Evolutionary conservation across 192 early-diverging fungal genomes (phyloP).

Genomic region (Gigaspora rosea): DNA sequence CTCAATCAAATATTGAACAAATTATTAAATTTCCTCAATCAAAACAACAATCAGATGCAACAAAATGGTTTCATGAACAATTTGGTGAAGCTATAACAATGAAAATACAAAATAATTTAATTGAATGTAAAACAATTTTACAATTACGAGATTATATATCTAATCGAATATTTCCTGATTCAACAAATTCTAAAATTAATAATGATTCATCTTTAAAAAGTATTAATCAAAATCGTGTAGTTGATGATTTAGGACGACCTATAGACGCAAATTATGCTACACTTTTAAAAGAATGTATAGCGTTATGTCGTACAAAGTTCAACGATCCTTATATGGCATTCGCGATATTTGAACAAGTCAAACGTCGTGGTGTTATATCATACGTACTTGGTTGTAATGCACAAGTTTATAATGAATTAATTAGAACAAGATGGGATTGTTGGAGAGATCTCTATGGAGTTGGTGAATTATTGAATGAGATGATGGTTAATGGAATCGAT

Average conservation of each 20-base stretch:
- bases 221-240: not conserved
- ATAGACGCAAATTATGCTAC: not conserved
- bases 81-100: not conserved
- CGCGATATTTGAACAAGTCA: conserved; percentile 46
- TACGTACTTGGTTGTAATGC: conserved; percentile 43
- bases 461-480: conserved; percentile 42
- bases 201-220: not conserved
- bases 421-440: conserved; percentile 41
- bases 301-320: conserved; percentile 15
- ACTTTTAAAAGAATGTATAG: conserved; percentile 13
- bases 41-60: not conserved
- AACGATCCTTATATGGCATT: conserved; percentile 47
- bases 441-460: conserved; percentile 47
- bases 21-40: not conserved
- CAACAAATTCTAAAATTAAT: too few relatives aligned
- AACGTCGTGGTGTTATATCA: conserved; percentile 38
- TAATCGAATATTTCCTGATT: not conserved
- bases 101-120: not conserved
- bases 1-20: too few relatives aligned
- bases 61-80: not conserved
- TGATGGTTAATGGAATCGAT: conserved; percentile 41
- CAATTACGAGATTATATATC: not conserved
- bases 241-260: not conserved
- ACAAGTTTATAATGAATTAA: conserved; percentile 39
- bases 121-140: conserved; percentile 9